These are phyloP conservation scores for Backusella tarrabulga DNA, from an alignment of 192 early-diverging fungal genomes.

Conservation along the genomic window DNA sequence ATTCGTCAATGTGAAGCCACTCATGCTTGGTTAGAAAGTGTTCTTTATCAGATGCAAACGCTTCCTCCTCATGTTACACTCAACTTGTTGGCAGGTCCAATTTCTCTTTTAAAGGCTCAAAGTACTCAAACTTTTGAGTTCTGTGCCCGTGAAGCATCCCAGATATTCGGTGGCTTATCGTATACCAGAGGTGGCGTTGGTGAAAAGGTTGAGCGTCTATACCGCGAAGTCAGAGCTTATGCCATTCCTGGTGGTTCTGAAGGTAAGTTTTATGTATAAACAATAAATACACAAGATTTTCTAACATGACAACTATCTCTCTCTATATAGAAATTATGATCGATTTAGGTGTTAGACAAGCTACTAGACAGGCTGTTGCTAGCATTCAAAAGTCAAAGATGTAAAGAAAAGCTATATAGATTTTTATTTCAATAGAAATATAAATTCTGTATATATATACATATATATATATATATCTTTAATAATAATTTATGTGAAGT, in stretches of 20 bases:
- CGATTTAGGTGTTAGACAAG: constrained; percentile 77
- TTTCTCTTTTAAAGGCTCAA: constrained; percentile 83
- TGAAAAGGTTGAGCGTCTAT: constrained; percentile 76
- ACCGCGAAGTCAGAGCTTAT: constrained; percentile 79
- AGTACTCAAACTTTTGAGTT: constrained; percentile 82
- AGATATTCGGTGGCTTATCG: constrained; percentile 81
- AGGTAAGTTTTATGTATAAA: neutral
- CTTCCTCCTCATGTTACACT: constrained; percentile 65
- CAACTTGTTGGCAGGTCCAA: constrained; percentile 76
- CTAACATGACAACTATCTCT: neutral
- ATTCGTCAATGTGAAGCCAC: constrained; percentile 77
- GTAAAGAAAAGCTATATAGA: neutral
- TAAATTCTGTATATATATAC: neutral
- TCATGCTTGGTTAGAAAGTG: constrained; percentile 76
- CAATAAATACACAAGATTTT: neutral
- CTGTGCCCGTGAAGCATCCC: constrained; percentile 82
- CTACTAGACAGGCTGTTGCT: constrained; percentile 47
- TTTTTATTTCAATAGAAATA: neutral
- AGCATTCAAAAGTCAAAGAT: neutral
- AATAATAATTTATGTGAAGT: neutral
- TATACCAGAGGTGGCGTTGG: constrained; percentile 71
- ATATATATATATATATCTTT: too few species aligned
- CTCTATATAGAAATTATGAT: constrained; percentile 65
- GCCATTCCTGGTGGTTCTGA: constrained; percentile 85
- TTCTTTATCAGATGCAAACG: constrained; percentile 67